These are phyloP conservation scores for Exophiala sp. DNA, from an alignment of 2,329 filamentous ascomycete species.

Conservation along the genomic window DNA sequence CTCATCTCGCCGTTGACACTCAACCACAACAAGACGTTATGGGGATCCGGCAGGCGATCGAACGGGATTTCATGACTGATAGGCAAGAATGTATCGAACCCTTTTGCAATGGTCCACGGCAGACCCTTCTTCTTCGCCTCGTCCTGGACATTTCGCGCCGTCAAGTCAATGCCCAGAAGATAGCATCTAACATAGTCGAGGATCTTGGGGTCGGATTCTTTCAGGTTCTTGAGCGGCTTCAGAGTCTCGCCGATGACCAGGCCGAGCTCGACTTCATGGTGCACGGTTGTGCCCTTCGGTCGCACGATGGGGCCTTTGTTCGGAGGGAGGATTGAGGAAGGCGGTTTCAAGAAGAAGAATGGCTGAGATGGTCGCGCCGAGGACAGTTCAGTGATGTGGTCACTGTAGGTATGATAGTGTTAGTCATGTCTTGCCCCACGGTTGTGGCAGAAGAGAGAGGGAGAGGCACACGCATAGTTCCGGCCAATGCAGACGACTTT, in stretches of 20 bases:
- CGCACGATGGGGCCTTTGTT: slow-evolving; percentile 72
- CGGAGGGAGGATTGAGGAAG: slow-evolving; percentile 69
- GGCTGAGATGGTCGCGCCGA: slow-evolving; percentile 84
- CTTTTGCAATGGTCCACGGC: slow-evolving; percentile 94
- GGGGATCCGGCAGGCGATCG: slow-evolving; percentile 73
- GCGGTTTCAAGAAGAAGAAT: slow-evolving; percentile 97
- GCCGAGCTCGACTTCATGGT: slow-evolving; percentile 93
- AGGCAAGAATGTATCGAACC: slow-evolving; percentile 95
- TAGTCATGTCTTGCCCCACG: slow-evolving; percentile 15
- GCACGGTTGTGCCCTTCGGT: slow-evolving; percentile 75
- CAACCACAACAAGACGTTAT: slow-evolving; percentile 80
- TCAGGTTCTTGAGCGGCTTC: slow-evolving; percentile 68
- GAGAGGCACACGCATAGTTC: slow-evolving; percentile 70
- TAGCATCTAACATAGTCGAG: slow-evolving; percentile 80
- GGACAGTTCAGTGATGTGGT: slow-evolving; percentile 89
- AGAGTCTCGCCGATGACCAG: slow-evolving; percentile 63
- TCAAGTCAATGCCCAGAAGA: slow-evolving; percentile 92
- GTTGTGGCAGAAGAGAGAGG: slow-evolving; percentile 2
- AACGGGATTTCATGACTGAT: slow-evolving; percentile 77
- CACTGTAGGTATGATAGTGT: slow-evolving; percentile 47
- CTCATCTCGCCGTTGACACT: slow-evolving; percentile 71
- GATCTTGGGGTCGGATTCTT: slow-evolving; percentile 54
- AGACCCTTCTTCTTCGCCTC: slow-evolving; percentile 96
- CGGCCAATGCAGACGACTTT: slow-evolving; percentile 91
- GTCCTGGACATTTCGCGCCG: slow-evolving; percentile 87